Evolutionary conservation across 345 rosid genomes (phyloP).

Genomic region (Rhodomyrtus tomentosa): DNA sequence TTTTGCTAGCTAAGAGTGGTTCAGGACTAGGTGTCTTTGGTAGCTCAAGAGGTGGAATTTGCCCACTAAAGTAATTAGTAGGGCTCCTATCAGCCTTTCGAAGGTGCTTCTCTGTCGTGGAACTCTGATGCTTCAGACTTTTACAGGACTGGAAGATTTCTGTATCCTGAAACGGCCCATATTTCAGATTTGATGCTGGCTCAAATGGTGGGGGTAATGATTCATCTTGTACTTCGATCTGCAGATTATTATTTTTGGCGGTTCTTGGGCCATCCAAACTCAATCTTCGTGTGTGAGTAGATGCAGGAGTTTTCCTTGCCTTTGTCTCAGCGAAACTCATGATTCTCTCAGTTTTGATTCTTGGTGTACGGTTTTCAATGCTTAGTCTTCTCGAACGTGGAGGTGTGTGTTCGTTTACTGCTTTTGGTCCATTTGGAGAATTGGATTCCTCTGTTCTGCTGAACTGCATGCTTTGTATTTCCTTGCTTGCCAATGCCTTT

Average conservation of each 20-base stretch:
- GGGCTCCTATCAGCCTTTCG: not conserved
- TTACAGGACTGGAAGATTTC: conserved; percentile 17
- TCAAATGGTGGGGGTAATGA: conserved; percentile 8
- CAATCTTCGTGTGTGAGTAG: conserved; percentile 38
- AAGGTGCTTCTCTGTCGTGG: conserved; percentile 3
- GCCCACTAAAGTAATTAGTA: not conserved
- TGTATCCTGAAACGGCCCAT: conserved; percentile 16
- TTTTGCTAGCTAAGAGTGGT: conserved; percentile 18
- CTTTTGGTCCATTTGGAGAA: conserved; percentile 23
- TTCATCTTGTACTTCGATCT: conserved; percentile 7
- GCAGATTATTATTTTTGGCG: conserved; percentile 21
- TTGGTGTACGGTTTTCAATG: conserved; percentile 39
- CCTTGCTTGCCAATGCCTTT: conserved; percentile 62
- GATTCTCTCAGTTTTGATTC: conserved; percentile 20
- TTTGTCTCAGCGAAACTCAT: conserved; percentile 28
- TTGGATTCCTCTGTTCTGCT: conserved; percentile 26
- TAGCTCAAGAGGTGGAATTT: conserved; percentile 41
- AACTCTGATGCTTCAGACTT: conserved; percentile 10
- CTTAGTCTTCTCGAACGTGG: conserved; percentile 55
- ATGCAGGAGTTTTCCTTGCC: conserved; percentile 29
- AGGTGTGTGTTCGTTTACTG: conserved; percentile 53
- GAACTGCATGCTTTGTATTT: conserved; percentile 17
- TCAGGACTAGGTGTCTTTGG: conserved; percentile 42
- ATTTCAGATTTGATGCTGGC: conserved; percentile 11
- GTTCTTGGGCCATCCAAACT: conserved; percentile 58